Conservation (phyloP, 176 grass and related monocot species). For the Avena sativa region DNA sequence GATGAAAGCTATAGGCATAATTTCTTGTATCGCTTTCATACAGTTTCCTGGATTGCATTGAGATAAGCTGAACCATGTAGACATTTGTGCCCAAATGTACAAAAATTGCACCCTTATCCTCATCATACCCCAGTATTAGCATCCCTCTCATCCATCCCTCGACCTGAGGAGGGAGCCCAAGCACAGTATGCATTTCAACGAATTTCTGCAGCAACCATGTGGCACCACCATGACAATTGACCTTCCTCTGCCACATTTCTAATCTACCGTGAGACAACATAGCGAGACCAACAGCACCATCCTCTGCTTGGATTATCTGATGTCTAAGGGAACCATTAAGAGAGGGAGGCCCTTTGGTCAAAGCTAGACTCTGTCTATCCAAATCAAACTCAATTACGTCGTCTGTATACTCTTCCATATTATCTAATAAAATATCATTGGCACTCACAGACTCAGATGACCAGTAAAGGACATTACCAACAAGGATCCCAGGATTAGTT, state of each 20-base stretch:
- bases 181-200: not conserved
- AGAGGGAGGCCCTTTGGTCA: not conserved
- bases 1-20: not conserved
- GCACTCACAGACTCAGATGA: not conserved
- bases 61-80: conserved; percentile 2
- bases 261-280: not conserved
- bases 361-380: not conserved
- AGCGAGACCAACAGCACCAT: not conserved
- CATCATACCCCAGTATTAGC: not conserved
- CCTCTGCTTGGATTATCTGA: not conserved
- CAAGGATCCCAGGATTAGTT: not conserved
- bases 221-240: not conserved
- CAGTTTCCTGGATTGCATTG: conserved; percentile 3
- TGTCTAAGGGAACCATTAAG: no score
- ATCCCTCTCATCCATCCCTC: no score
- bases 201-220: not conserved
- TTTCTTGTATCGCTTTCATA: not conserved
- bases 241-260: not conserved
- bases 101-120: not conserved
- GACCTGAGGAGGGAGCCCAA: not conserved
- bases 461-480: not conserved
- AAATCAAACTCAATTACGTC: conserved; percentile 5
- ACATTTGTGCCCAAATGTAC: not conserved
- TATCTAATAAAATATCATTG: not conserved
- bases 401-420: no score